Percentiles rank a stretch among this genome's conserved stretches.
phyloP scores from a whole-genome alignment of 495 filamentous ascomycete species.

The Penicillium coffeae region DNA sequence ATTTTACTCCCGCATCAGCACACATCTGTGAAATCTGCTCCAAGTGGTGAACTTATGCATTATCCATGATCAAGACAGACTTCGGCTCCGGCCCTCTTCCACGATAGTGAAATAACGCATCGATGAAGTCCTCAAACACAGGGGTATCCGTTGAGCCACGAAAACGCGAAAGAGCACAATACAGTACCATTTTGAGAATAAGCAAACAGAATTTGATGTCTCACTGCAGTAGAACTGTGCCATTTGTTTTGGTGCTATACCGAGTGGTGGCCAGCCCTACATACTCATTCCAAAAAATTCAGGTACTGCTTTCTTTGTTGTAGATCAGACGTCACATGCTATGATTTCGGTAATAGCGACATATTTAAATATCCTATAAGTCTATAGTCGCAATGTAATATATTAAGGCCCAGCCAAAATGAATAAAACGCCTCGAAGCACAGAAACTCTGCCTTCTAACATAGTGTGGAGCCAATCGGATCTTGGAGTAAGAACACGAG shows the following conservation, averaged over 20 bases:
- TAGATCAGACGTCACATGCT: too few relatives aligned
- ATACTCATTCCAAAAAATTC: too few relatives aligned
- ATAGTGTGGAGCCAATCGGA: too few relatives aligned
- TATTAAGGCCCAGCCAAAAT: too few relatives aligned
- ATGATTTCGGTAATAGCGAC: too few relatives aligned
- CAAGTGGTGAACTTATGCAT: not conserved
- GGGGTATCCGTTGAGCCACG: not conserved
- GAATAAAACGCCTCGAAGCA: too few relatives aligned
- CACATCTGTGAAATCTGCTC: slow-evolving; percentile 12
- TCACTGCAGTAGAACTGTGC: not conserved
- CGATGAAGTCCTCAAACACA: slow-evolving; percentile 1
- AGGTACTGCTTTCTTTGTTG: too few relatives aligned
- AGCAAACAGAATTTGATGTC: not conserved
- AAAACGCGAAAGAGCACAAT: not conserved
- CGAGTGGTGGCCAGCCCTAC: slow-evolving; percentile 2
- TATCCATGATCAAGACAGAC: slow-evolving; percentile 1
- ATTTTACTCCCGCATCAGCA: not conserved
- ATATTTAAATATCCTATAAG: too few relatives aligned
- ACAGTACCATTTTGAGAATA: not conserved
- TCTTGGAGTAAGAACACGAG: too few relatives aligned
- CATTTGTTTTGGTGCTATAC: not conserved
- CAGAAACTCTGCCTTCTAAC: too few relatives aligned
- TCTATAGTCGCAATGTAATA: too few relatives aligned
- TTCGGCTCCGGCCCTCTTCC: not conserved
- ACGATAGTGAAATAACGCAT: not conserved